These are phyloP conservation scores for Senecio squalidus DNA, from an alignment of 140 eudicot genomes.

Conservation along the genomic window DNA sequence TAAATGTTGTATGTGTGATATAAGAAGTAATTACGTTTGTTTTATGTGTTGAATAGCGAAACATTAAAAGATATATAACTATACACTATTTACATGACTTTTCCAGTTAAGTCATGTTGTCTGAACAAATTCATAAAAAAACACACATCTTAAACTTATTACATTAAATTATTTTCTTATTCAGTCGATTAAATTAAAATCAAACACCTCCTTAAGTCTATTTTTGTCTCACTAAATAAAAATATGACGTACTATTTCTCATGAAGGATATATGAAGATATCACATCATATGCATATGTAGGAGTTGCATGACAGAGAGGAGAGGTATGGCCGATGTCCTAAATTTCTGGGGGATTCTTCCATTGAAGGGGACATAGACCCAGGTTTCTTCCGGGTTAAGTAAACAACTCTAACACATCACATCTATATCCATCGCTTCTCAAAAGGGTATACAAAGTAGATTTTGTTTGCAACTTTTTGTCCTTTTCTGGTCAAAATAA, in stretches of 20 bases:
- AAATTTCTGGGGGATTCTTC: conserved; percentile 33
- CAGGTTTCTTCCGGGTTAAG: conserved; percentile 30
- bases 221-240: background rate
- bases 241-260: background rate
- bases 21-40: no score
- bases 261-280: background rate
- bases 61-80: no score
- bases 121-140: no score
- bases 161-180: no score
- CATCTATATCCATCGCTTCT: conserved; percentile 15
- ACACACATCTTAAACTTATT: no score
- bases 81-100: no score
- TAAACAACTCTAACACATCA: conserved; percentile 18
- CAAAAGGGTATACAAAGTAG: conserved; percentile 2
- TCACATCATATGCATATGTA: conserved; percentile 9
- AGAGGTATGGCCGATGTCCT: conserved; percentile 24
- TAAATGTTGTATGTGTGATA: no score
- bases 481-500: background rate
- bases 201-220: background rate
- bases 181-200: no score
- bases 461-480: conserved; percentile 2
- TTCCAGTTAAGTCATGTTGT: no score
- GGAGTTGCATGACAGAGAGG: conserved; percentile 17
- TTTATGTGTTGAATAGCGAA: no score
- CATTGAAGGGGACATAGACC: conserved; percentile 27